Conservation (phyloP, 805 yeast genomes). For the Suhomyces sp. region DNA sequence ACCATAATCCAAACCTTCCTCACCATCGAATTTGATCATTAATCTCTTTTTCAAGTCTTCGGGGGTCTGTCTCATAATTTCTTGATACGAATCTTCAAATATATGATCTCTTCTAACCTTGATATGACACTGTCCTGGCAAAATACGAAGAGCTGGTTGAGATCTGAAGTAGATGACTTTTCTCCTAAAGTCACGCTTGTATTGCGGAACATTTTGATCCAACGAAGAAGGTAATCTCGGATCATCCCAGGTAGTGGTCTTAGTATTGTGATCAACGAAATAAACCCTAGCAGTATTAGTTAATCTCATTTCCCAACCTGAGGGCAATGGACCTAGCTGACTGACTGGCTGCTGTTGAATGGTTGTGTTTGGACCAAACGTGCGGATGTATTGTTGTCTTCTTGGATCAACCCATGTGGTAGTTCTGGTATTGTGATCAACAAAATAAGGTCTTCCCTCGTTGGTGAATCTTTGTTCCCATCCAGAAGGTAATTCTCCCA, state of each 20-base stretch:
- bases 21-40: conserved; percentile 98
- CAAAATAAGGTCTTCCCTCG: conserved; percentile 97
- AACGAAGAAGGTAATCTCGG: conserved; percentile 96
- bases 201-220: conserved; percentile 98
- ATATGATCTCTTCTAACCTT: conserved; percentile 96
- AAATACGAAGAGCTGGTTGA: conserved; percentile 93
- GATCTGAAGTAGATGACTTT: conserved; percentile 96
- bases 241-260: conserved; percentile 99
- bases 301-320: conserved; percentile 99
- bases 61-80: conserved; percentile 97
- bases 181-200: conserved; percentile 97
- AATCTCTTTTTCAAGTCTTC: conserved; percentile 96
- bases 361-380: conserved; percentile 86
- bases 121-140: conserved; percentile 98
- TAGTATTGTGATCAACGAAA: conserved; percentile 98
- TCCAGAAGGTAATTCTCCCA: conserved; percentile 96
- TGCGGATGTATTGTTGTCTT: conserved; percentile 96
- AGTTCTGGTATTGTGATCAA: conserved; percentile 98
- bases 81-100: conserved; percentile 97
- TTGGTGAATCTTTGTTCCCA: conserved; percentile 99
- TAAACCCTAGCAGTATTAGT: conserved; percentile 98
- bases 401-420: conserved; percentile 99
- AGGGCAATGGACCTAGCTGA: conserved; percentile 95
- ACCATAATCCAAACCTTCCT: conserved; percentile 99
- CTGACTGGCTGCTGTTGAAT: conserved; percentile 98